Conservation (phyloP, 2,329 filamentous ascomycete genomes). For the Metarhizium sp. region DNA sequence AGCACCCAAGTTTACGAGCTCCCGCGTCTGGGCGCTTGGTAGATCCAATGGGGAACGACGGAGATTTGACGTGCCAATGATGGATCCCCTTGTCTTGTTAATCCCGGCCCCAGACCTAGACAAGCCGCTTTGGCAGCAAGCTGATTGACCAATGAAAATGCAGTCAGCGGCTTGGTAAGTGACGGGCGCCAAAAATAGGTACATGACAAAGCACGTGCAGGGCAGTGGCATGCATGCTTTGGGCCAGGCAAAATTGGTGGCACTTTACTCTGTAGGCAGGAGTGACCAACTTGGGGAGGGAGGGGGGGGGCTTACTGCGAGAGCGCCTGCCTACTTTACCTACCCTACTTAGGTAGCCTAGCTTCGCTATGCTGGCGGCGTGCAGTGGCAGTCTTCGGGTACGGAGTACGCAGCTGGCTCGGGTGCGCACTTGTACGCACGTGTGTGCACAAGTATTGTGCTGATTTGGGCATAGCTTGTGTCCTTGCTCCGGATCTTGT, state of each 20-base stretch:
- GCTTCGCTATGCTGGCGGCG: no score
- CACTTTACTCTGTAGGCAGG: not conserved
- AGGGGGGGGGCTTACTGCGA: not conserved
- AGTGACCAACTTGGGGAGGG: not conserved
- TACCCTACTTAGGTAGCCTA: no score
- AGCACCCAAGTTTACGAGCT: not conserved
- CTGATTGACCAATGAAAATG: not conserved
- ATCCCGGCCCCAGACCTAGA: not conserved
- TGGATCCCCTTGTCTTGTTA: not conserved
- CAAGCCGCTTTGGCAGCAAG: not conserved
- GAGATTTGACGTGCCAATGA: not conserved
- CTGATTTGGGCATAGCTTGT: no score
- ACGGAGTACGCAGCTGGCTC: no score
- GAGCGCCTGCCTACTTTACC: not conserved
- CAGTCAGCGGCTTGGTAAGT: slow-evolving; percentile 1
- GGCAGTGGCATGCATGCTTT: not conserved
- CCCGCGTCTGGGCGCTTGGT: slow-evolving; percentile 7
- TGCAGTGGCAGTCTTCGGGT: not conserved
- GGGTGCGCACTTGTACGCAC: no score
- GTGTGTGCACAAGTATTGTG: no score
- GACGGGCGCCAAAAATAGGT: slow-evolving; percentile 4
- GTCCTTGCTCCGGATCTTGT: not conserved
- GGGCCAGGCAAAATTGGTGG: not conserved
- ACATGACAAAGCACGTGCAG: slow-evolving; percentile 5
- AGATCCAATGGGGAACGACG: slow-evolving; percentile 4